phyloP scores from a whole-genome alignment of 768 basidiomycete species.

The Mycena indigotica region DNA sequence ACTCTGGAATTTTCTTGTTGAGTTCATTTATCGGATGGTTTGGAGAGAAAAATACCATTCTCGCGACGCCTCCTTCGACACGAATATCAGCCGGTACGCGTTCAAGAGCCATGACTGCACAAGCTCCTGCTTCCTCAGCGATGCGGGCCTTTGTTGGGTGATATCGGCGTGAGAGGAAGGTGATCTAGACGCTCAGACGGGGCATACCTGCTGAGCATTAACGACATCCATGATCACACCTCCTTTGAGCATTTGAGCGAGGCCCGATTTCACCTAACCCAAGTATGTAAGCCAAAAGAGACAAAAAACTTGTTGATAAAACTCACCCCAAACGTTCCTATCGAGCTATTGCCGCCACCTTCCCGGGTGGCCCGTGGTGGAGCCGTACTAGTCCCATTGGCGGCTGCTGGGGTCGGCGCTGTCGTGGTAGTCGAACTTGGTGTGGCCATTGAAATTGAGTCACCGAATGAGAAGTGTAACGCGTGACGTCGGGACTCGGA shows the following conservation, averaged over 20 bases:
- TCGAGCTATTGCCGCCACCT: conserved; percentile 42
- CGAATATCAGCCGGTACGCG: conserved; percentile 96
- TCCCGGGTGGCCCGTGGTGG: conserved; percentile 38
- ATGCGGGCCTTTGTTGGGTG: conserved; percentile 72
- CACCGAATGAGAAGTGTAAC: no score
- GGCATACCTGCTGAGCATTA: conserved; percentile 60
- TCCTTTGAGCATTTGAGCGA: conserved; percentile 97
- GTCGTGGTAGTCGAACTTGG: not conserved
- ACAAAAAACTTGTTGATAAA: not conserved
- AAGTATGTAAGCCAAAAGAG: not conserved
- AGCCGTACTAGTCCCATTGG: conserved; percentile 38
- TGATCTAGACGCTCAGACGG: conserved; percentile 4
- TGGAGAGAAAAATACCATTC: conserved; percentile 69
- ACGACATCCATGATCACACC: conserved; percentile 97
- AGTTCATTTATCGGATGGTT: not conserved
- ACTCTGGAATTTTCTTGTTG: conserved; percentile 50
- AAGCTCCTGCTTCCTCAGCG: conserved; percentile 96
- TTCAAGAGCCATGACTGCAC: conserved; percentile 97
- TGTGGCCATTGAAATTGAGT: not conserved
- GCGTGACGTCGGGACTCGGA: no score
- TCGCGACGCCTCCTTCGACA: conserved; percentile 87
- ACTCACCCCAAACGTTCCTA: conserved; percentile 58
- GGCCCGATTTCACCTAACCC: conserved; percentile 82
- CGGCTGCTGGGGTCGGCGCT: conserved; percentile 24
- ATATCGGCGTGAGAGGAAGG: conserved; percentile 5